These are phyloP conservation scores for Endocarpon pusillum DNA, from an alignment of 495 filamentous ascomycete genomes.

Conservation along the genomic window DNA sequence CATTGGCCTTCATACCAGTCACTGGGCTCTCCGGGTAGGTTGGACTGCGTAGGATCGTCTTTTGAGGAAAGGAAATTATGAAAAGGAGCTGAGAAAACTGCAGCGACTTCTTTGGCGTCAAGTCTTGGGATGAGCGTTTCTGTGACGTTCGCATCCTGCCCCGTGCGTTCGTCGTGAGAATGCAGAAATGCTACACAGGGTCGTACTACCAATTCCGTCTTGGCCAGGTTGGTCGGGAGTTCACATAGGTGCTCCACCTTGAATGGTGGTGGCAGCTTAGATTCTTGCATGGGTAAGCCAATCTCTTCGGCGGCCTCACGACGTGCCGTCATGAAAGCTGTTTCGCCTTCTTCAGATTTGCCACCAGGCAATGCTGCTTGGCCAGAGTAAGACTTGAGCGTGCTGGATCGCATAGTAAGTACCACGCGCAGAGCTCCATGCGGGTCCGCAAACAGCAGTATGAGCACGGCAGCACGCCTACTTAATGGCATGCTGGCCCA, in stretches of 20 bases:
- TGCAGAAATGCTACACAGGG: slow-evolving; percentile 76
- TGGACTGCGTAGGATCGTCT: slow-evolving; percentile 24
- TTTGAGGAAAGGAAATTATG: slow-evolving; percentile 43
- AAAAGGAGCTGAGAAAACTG: slow-evolving; percentile 78
- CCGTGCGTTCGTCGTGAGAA: slow-evolving; percentile 27
- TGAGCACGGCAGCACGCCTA: slow-evolving; percentile 63
- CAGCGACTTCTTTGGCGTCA: slow-evolving; percentile 73
- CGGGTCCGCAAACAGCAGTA: slow-evolving; percentile 70
- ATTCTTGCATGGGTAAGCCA: slow-evolving; percentile 52
- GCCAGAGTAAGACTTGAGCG: slow-evolving; percentile 40
- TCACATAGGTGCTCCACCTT: slow-evolving; percentile 69
- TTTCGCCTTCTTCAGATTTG: slow-evolving; percentile 33
- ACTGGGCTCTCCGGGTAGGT: slow-evolving; percentile 20
- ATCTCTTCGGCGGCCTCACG: slow-evolving; percentile 87
- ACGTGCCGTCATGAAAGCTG: slow-evolving; percentile 57
- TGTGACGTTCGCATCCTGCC: slow-evolving; percentile 35
- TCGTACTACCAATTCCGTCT: slow-evolving; percentile 64
- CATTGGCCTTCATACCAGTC: slow-evolving; percentile 39
- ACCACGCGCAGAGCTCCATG: slow-evolving; percentile 64
- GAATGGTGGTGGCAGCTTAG: slow-evolving; percentile 50
- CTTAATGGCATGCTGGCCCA: slow-evolving; percentile 50
- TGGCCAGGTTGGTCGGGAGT: slow-evolving; percentile 62
- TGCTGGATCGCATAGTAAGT: slow-evolving; percentile 69
- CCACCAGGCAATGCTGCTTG: slow-evolving; percentile 83
- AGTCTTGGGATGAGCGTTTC: slow-evolving; percentile 57